phyloP scores from a whole-genome alignment of 2,329 filamentous ascomycete species.

The Aspergillus flavus region DNA sequence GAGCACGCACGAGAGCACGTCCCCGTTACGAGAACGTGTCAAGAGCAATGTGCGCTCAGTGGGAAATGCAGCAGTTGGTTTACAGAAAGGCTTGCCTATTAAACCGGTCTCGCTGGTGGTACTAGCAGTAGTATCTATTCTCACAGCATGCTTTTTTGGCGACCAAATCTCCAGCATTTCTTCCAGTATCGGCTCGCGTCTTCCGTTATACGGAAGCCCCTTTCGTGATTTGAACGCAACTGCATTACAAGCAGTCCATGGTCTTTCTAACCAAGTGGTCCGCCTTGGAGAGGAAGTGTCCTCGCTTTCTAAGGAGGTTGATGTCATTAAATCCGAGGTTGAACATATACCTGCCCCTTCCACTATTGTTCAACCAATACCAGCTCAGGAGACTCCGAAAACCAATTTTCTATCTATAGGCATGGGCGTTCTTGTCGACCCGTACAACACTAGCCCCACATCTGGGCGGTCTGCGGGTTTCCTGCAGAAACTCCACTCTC shows the following conservation, averaged over 20 bases:
- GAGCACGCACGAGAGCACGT: not conserved
- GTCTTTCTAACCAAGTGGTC: constrained; percentile 29
- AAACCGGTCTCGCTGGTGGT: constrained; percentile 13
- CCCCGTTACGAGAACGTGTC: not conserved
- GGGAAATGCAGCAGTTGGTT: not conserved
- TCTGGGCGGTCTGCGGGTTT: constrained; percentile 35
- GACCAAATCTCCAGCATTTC: constrained; percentile 18
- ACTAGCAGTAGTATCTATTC: constrained; percentile 15
- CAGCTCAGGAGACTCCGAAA: constrained; percentile 33
- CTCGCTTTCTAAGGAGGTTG: constrained; percentile 34
- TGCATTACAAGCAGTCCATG: constrained; percentile 27
- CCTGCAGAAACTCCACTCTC: constrained; percentile 20
- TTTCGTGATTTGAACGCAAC: constrained; percentile 27
- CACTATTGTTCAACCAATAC: constrained; percentile 20
- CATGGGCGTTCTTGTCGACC: constrained; percentile 68
- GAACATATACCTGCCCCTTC: constrained; percentile 25
- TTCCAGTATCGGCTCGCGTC: constrained; percentile 19
- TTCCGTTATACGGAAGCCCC: constrained; percentile 6
- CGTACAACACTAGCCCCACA: constrained; percentile 61
- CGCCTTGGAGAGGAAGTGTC: constrained; percentile 34
- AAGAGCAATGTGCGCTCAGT: not conserved
- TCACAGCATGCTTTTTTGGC: constrained; percentile 17
- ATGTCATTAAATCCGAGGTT: constrained; percentile 27
- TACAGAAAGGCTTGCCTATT: not conserved
- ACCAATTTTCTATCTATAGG: constrained; percentile 75